Evolutionary conservation across 805 yeast species (phyloP).

Genomic region (Kluyveromyces dobzhanskii): DNA sequence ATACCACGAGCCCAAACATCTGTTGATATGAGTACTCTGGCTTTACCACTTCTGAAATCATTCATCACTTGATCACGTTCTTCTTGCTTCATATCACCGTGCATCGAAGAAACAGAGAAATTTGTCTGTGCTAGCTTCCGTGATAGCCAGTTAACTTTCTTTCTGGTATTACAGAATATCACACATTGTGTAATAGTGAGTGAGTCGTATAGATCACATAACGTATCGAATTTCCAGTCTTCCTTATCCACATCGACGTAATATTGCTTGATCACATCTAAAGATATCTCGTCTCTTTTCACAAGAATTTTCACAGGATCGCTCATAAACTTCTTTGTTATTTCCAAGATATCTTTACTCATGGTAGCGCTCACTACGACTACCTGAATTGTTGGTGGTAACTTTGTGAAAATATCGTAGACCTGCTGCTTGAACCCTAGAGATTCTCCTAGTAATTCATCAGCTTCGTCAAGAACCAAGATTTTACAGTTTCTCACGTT

Average conservation of each 20-base stretch:
- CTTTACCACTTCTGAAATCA: conserved; percentile 90
- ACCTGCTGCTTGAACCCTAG: conserved; percentile 94
- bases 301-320: conserved; percentile 92
- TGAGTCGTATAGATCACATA: conserved; percentile 92
- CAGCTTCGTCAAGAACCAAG: conserved; percentile 94
- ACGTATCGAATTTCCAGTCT: conserved; percentile 89
- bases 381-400: conserved; percentile 87
- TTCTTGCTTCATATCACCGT: conserved; percentile 90
- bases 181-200: conserved; percentile 95
- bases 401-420: conserved; percentile 80
- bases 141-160: conserved; percentile 86
- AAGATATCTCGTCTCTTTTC: conserved; percentile 89
- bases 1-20: conserved; percentile 97
- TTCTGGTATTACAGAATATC: conserved; percentile 92
- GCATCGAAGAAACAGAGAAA: conserved; percentile 91
- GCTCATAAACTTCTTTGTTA: conserved; percentile 88
- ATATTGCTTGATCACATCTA: conserved; percentile 93
- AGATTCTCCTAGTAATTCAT: conserved; percentile 77
- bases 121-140: conserved; percentile 64
- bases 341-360: conserved; percentile 85
- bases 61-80: conserved; percentile 94
- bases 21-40: conserved; percentile 86
- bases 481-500: conserved; percentile 72
- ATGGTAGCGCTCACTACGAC: conserved; percentile 92
- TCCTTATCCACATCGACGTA: conserved; percentile 86